phyloP scores from a whole-genome alignment of 345 rosid species.

The Dipteronia dyeriana region DNA sequence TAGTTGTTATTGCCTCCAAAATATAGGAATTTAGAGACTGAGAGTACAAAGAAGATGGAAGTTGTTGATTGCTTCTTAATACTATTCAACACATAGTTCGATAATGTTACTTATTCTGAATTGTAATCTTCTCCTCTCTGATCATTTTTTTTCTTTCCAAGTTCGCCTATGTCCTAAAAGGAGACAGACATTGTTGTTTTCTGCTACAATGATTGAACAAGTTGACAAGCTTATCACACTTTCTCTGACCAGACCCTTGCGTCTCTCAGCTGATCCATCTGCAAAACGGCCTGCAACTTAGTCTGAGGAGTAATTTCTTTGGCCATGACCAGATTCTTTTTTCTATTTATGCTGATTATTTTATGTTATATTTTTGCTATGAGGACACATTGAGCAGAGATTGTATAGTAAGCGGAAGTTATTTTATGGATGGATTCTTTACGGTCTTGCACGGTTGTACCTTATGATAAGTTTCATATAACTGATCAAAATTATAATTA shows the following conservation, averaged over 20 bases:
- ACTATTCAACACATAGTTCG: neutral
- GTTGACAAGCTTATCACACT: slow-evolving; percentile 89
- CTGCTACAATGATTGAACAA: slow-evolving; percentile 98
- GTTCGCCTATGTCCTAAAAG: slow-evolving; percentile 86
- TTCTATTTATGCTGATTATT: slow-evolving; percentile 10
- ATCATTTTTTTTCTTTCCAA: slow-evolving; percentile 37
- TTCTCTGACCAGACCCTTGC: slow-evolving; percentile 89
- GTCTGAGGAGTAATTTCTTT: slow-evolving; percentile 74
- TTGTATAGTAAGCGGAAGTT: neutral
- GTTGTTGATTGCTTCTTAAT: neutral
- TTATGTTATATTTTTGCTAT: slow-evolving; percentile 1
- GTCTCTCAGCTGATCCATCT: slow-evolving; percentile 95
- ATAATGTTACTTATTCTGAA: neutral
- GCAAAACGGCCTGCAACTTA: slow-evolving; percentile 83
- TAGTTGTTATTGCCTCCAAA: slow-evolving; percentile 2
- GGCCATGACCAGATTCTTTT: slow-evolving; percentile 5
- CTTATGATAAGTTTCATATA: slow-evolving; percentile 1
- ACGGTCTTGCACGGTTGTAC: neutral
- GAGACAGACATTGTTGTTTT: slow-evolving; percentile 95
- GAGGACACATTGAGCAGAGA: neutral
- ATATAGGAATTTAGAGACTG: neutral
- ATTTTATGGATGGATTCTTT: neutral
- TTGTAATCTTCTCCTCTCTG: neutral
- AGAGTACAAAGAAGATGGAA: neutral
- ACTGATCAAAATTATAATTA: slow-evolving; percentile 16